phyloP scores from a whole-genome alignment of 192 early-diverging fungal genomes.

The Coemansia sp. region DNA sequence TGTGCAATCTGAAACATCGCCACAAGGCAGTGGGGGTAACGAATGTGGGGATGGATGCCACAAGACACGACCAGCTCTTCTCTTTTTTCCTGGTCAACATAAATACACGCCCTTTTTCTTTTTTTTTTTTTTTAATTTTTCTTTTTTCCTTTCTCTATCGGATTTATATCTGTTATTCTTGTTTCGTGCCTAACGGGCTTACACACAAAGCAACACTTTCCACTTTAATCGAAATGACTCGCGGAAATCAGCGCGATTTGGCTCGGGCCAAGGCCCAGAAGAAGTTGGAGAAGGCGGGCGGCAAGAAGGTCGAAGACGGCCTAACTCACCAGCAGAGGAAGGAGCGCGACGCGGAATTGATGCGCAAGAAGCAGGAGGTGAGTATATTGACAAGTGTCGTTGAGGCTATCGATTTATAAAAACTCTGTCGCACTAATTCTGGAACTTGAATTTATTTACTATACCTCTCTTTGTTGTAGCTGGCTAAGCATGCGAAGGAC shows the following conservation, averaged over 20 bases:
- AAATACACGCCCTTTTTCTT: background rate
- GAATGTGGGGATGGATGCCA: background rate
- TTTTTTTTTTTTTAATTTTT: background rate
- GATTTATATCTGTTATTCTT: background rate
- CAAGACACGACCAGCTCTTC: background rate
- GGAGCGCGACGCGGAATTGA: slow-evolving; percentile 52
- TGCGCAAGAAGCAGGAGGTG: slow-evolving; percentile 56
- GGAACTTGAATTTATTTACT: background rate
- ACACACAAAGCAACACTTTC: background rate
- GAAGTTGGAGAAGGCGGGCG: slow-evolving; percentile 40
- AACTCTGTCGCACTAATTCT: background rate
- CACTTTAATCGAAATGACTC: slow-evolving; percentile 41
- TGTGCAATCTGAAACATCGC: background rate
- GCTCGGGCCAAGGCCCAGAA: slow-evolving; percentile 53
- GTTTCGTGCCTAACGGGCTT: background rate
- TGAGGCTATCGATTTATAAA: background rate
- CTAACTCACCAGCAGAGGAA: slow-evolving; percentile 29
- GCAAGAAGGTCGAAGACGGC: slow-evolving; percentile 42
- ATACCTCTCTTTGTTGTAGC: background rate
- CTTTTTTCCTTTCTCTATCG: background rate
- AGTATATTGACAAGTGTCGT: background rate
- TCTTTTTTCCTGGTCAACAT: background rate
- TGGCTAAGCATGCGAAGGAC: slow-evolving; percentile 5
- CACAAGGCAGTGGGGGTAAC: background rate
- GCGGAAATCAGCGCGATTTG: slow-evolving; percentile 60